These are phyloP conservation scores for Perilla frutescens DNA, from an alignment of 257 asterid species.

Conservation along the genomic window DNA sequence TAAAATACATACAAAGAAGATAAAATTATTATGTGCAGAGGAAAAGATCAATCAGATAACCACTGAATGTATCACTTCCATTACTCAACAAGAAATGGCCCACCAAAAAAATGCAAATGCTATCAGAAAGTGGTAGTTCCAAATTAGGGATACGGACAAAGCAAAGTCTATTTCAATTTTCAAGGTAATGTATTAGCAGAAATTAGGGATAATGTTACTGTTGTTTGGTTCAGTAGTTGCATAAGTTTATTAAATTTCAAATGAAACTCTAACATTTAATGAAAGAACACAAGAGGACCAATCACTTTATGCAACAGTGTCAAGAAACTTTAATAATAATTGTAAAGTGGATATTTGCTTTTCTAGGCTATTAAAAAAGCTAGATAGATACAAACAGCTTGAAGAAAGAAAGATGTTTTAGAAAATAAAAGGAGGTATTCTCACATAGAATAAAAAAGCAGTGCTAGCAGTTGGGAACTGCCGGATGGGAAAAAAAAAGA, in stretches of 20 bases:
- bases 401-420: slow-evolving; percentile 24
- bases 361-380: no score
- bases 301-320: no score
- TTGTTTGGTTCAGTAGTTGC: no score
- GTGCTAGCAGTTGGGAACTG: slow-evolving; percentile 13
- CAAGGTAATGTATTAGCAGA: not conserved
- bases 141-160: slow-evolving; percentile 2
- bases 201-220: no score
- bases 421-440: not conserved
- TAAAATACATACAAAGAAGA: slow-evolving; percentile 11
- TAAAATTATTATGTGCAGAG: slow-evolving; percentile 12
- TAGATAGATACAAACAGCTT: slow-evolving; percentile 1
- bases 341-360: no score
- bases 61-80: slow-evolving; percentile 18
- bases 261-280: no score
- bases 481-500: not conserved
- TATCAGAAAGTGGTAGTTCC: not conserved
- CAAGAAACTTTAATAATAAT: no score
- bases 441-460: slow-evolving; percentile 16
- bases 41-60: slow-evolving; percentile 13
- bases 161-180: slow-evolving; percentile 10
- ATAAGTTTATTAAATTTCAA: no score
- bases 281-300: no score
- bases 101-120: not conserved
- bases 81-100: not conserved